phyloP scores from a whole-genome alignment of 345 rosid species.

The Citrus australasica region DNA sequence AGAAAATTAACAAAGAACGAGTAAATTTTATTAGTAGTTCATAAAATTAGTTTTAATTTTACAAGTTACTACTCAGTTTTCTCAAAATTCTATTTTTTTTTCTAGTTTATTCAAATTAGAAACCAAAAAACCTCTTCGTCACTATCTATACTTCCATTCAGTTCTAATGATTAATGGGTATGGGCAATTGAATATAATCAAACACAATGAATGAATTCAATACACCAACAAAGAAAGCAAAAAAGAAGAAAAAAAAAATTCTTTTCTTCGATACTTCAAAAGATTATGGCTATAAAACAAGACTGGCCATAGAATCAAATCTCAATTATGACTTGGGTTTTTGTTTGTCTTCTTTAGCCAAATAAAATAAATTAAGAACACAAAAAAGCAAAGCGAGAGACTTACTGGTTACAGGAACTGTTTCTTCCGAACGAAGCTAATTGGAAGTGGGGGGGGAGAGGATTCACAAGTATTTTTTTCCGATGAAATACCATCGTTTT shows the following conservation, averaged over 20 bases:
- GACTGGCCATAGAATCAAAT: neutral
- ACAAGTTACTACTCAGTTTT: neutral
- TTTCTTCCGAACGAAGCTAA: neutral
- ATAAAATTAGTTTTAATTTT: neutral
- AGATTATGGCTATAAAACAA: neutral
- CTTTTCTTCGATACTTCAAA: too few species aligned
- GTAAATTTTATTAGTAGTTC: neutral
- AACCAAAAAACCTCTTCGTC: neutral
- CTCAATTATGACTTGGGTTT: neutral
- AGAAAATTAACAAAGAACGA: too few species aligned
- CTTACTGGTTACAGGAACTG: neutral
- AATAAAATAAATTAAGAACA: neutral
- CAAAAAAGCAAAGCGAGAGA: neutral
- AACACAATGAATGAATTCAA: neutral
- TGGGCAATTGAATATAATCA: neutral
- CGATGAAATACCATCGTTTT: neutral
- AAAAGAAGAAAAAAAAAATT: too few species aligned
- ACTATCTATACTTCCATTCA: neutral
- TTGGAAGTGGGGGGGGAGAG: neutral
- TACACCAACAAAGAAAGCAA: neutral
- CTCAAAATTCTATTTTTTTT: neutral
- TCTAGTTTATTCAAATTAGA: neutral
- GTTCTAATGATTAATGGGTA: neutral
- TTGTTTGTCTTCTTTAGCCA: neutral
- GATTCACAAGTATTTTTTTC: neutral